Base-by-base conservation (phyloP, 805 yeast species). In the Hanseniaspora singularis region DNA sequence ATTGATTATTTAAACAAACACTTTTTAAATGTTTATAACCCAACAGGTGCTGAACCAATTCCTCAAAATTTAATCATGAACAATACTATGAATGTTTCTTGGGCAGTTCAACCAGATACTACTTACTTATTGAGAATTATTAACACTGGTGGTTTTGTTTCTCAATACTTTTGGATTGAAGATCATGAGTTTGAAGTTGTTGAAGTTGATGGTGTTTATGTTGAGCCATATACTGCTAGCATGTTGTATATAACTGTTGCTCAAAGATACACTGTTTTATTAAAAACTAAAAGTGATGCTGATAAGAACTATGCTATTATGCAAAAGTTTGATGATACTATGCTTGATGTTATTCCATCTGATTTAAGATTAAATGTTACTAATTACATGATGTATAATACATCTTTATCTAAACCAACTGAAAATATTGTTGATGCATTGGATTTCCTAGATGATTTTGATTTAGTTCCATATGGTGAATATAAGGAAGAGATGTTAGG, bases 31-130 rank as follows among this genome's bases (percentile, higher is more conserved):
- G 61, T 79, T 52, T 78, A 71, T 68, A 92, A 92, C 65, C 98
- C 98, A 50, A 85, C 96, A 9, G 98, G 98, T 59, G 96, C 97
- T 37, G 98, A 92, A 67, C 98, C 98, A 43, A 79, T 92, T 55
- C 98, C 98, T 8, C 81, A 83, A 54, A 67, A 69, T 60, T 64
- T 82, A 55, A 71, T 92, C 56, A 69, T 87, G 63, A 89, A 89
- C 67, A 86, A 87, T 60, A 79, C 95, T 11, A 73, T 70, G 57
- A 81, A 82, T 64, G 68, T 73, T 58, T 74, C 88, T n/a, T 77
- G 86, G 81, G 53, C 65, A 8, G 94, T 89, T 48, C 59, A 83
- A 66, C 95, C 97, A 7, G 77, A 77, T 65, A 86, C 77, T 32
- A 88, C 96, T 15, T 92, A 92, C 63, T 66, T 82, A 55, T 54